Percentiles rank a stretch among this genome's conserved stretches.
phyloP scores from a whole-genome alignment of 2,329 filamentous ascomycete species.

The Penicillium crustosum region DNA sequence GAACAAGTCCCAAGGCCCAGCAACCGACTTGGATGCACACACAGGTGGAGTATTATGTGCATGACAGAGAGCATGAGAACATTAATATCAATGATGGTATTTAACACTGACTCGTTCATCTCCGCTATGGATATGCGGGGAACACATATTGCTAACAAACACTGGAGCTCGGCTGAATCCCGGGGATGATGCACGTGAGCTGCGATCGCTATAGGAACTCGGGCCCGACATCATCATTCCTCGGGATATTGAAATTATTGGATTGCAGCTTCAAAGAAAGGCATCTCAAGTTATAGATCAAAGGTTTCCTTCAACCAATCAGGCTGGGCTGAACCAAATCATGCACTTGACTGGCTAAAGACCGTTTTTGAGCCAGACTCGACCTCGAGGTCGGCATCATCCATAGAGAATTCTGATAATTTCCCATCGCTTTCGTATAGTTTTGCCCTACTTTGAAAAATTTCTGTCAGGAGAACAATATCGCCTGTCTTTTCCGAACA shows the following conservation, averaged over 20 bases:
- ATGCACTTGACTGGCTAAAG: constrained; percentile 1
- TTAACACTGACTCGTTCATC: not conserved
- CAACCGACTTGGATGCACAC: not conserved
- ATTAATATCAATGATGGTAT: too few relatives aligned
- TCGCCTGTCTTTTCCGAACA: not conserved
- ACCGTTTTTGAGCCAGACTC: not conserved
- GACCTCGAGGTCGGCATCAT: not conserved
- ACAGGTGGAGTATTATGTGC: too few relatives aligned
- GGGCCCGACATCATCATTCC: not conserved
- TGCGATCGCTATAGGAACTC: not conserved
- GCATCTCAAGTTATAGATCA: too few relatives aligned
- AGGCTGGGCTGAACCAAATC: not conserved
- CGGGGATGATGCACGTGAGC: not conserved
- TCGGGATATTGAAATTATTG: not conserved
- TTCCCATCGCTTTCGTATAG: not conserved
- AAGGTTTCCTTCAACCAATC: not conserved
- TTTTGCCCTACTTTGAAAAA: not conserved
- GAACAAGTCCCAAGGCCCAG: not conserved
- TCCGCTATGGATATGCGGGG: not conserved
- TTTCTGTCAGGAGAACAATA: not conserved
- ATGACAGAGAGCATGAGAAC: too few relatives aligned
- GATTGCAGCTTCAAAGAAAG: not conserved
- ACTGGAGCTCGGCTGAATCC: not conserved
- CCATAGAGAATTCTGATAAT: not conserved
- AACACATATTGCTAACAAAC: not conserved